Evolutionary conservation across 1,139 yeast genomes (phyloP).

Genomic region (Pichia inconspicua): DNA sequence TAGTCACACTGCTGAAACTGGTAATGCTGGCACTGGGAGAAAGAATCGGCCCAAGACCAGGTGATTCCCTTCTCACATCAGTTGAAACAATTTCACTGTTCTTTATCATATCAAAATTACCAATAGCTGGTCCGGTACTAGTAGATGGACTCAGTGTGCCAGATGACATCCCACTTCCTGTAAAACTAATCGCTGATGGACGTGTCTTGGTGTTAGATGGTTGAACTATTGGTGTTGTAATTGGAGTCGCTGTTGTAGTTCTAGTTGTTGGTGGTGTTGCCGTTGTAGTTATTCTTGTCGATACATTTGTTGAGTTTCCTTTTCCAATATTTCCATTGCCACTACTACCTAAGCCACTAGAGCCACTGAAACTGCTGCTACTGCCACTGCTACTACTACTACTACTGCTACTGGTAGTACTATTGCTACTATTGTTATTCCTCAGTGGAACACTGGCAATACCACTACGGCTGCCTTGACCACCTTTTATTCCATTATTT

Average conservation of each 20-base stretch:
- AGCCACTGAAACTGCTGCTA: background rate
- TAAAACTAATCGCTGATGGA: background rate
- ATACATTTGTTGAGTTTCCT: background rate
- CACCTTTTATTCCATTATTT: background rate
- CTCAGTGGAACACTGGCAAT: background rate
- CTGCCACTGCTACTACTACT: background rate
- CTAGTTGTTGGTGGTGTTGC: background rate
- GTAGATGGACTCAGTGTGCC: background rate
- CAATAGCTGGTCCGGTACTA: background rate
- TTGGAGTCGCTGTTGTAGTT: no score
- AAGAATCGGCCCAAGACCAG: background rate
- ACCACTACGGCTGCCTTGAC: background rate
- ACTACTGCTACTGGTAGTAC: slow-evolving; percentile 5
- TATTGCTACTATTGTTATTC: slow-evolving; percentile 3
- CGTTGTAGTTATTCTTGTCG: background rate
- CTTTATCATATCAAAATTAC: background rate
- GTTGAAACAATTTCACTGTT: background rate
- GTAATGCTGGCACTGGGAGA: background rate
- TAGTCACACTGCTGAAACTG: background rate
- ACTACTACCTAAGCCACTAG: background rate
- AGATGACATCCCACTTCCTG: background rate
- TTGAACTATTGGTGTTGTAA: background rate
- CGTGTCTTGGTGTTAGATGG: background rate
- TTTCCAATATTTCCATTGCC: background rate
- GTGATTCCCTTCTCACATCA: background rate